These are phyloP conservation scores for Fusarium anguioides DNA, from an alignment of 2,329 filamentous ascomycete species.

Conservation along the genomic window DNA sequence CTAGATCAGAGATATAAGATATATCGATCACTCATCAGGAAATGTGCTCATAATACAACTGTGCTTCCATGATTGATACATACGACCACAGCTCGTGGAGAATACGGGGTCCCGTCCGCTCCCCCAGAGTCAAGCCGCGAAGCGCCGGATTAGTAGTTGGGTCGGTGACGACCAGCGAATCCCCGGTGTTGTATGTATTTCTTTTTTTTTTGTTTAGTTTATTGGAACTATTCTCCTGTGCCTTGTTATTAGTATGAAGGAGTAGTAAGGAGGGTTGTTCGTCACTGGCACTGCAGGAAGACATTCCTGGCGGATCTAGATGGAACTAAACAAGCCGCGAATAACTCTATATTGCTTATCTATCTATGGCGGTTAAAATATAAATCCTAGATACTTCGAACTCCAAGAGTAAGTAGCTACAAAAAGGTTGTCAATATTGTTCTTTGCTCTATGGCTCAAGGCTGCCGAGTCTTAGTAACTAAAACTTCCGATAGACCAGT, in stretches of 20 bases:
- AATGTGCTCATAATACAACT: not conserved
- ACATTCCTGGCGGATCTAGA: not conserved
- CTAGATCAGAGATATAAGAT: not conserved
- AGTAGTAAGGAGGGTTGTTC: not conserved
- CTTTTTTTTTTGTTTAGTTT: not conserved
- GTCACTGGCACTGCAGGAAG: not conserved
- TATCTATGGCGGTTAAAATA: too few species aligned
- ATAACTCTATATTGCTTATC: not conserved
- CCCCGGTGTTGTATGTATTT: constrained; percentile 30
- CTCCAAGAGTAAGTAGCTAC: too few species aligned
- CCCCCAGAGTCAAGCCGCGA: constrained; percentile 28
- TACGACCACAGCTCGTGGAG: constrained; percentile 31
- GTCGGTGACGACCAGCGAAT: constrained; percentile 34
- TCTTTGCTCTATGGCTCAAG: not conserved
- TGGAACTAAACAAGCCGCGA: not conserved
- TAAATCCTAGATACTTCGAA: too few species aligned
- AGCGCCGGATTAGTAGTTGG: constrained; percentile 32
- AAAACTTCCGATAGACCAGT: too few species aligned
- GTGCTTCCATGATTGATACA: not conserved
- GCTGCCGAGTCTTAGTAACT: not conserved
- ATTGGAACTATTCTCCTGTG: not conserved
- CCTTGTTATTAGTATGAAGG: not conserved
- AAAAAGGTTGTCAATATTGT: too few species aligned
- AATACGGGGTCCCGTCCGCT: constrained; percentile 33
- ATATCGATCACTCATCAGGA: not conserved